Evolutionary conservation across 768 basidiomycete species (phyloP), one percentile per base, ranked within the genome.

Genomic region (Mycena amicta): DNA sequence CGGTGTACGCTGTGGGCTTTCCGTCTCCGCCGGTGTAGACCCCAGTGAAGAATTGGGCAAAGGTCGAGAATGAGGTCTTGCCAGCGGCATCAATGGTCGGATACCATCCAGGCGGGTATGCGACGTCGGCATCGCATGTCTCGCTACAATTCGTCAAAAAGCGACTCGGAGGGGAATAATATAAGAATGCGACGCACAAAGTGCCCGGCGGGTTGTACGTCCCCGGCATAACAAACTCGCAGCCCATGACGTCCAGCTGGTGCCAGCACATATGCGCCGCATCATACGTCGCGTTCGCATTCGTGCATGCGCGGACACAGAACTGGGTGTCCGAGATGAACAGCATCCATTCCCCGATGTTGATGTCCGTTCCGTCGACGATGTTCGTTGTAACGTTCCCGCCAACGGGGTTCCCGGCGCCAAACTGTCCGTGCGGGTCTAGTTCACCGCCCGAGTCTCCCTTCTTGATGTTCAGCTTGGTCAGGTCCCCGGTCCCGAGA

Each of bases 101-200:
- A 61, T 78, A 78, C 75, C 77, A 78, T 29, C 79, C 79, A 33
- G 79, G 79, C 13, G 78, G 79, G 56, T 79, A 80, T 5, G 77
- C 78, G 52, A 77, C 74, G 45, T 78, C 77, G 11, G 77, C 78
- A 11, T 80, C 77, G 51, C 78, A 78, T 26, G 70, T 72, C 60
- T 79, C 75, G 57, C 77, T 77, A 5, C n/a, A n/a, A n/a, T n/a
- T n/a, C n/a, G n/a, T 20, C 13, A 22, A 51, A 22, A 8, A 23
- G 43, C 22, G 8, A 45, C 20, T 45, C 25, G 3, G 26, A 4
- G 15, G 12, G 2, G 25, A 3, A 22, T 51, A 22, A 26, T 3
- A n/a, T 51, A 27, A n/a, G 39, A 52, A 5, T 16, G 27, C 13
- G 43, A 60, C 77, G 58, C 56, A 77, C 77, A 78, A 80, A 15